Base-by-base conservation (phyloP, 2,329 filamentous ascomycete genomes). In the Stagonosporopsis chrysanthemi region DNA sequence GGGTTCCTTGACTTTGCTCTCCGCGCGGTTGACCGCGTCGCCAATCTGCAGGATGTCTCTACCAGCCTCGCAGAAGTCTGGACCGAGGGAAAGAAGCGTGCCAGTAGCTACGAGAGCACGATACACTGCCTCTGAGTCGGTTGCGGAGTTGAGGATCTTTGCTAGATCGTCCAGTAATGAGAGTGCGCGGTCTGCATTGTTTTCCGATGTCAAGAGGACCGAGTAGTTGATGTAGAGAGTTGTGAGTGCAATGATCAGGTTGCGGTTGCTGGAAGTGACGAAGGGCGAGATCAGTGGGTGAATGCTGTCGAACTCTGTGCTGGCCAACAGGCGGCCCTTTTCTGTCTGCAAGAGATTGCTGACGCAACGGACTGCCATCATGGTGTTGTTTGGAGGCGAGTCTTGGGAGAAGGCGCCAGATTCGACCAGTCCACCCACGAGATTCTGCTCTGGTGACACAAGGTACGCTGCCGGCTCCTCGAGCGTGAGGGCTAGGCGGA, bases 141-240 rank as follows among this genome's bases (percentile, higher is more conserved):
- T 86, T 62, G 91, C 88, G 3, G 81, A 83, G 6, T 81, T 78
- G 1, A 96, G 76, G 1, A 94, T 83, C 53, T 82, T 81, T 1
- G 83, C 83, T 0, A 93, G 75, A 5, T 89, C 82, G 28, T 86
- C 82, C 2, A 91, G 72, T 4, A 92, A 78, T 9, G 81, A 79
- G 65, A 86, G 69, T 36, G 78, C 79, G 61, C 77, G 73, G 75
- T 82, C 73, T 46, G 81, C 71, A 75, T 81, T 80, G 35, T 78
- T 74, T 7, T 83, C 82, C 39, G 77, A 79, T 62, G 63, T 77
- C 46, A 91, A 83, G 11, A 93, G 83, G 1, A 97, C 91, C 0
- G 92, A 83, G 62, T 90, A 90, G 77, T 99, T 98, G 72, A 98
- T 88, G 58, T 90, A 88, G 0, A 91, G 82, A 0, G 95, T 97